Evolutionary conservation across 345 rosid genomes (phyloP).

Genomic region (Anacardium occidentale): DNA sequence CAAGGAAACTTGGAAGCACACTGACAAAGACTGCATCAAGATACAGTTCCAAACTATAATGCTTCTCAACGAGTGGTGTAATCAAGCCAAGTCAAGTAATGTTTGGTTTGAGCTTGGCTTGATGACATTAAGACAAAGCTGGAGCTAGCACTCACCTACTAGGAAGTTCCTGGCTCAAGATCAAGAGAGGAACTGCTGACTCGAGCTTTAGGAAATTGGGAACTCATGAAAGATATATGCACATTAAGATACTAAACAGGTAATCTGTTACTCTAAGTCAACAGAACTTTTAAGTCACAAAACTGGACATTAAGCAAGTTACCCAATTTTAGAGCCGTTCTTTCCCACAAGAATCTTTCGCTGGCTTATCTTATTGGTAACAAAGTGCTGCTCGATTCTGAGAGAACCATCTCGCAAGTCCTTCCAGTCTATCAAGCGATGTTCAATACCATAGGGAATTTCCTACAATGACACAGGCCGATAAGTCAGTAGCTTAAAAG

Average conservation of each 20-base stretch:
- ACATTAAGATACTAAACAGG: background rate
- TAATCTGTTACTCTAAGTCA: background rate
- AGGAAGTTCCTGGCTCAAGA: too few relatives aligned
- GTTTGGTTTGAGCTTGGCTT: too few relatives aligned
- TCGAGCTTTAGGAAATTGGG: background rate
- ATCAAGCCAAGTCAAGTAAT: too few relatives aligned
- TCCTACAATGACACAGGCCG: constrained; percentile 45
- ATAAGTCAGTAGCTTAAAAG: background rate
- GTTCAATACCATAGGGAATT: constrained; percentile 76
- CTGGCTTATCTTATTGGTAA: constrained; percentile 74
- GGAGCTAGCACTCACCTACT: too few relatives aligned
- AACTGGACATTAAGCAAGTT: constrained; percentile 17
- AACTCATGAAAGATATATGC: background rate
- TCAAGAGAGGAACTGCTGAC: too few relatives aligned
- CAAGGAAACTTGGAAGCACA: background rate
- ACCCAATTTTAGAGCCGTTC: constrained; percentile 85
- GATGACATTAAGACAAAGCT: too few relatives aligned
- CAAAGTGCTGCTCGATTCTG: constrained; percentile 83
- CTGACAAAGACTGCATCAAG: constrained; percentile 1
- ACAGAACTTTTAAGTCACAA: constrained; percentile 4
- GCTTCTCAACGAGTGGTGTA: background rate
- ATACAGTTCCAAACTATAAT: background rate
- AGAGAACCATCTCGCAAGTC: constrained; percentile 80
- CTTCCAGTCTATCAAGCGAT: constrained; percentile 85
- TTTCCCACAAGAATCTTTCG: constrained; percentile 93